Conservation (phyloP, 495 filamentous ascomycete species). For the Bacidia gigantensis region DNA sequence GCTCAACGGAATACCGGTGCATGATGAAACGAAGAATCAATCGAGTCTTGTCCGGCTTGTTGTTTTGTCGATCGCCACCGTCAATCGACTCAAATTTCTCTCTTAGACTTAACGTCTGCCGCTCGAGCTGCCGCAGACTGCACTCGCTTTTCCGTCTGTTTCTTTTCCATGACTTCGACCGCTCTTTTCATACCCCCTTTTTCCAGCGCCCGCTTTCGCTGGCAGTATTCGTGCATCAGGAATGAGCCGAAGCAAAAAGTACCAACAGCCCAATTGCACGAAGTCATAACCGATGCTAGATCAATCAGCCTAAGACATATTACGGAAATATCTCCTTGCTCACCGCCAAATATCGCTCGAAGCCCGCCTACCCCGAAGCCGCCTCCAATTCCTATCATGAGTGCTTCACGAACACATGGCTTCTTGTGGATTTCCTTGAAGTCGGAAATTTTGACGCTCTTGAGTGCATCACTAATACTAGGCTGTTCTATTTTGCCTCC, state of each 20-base stretch:
- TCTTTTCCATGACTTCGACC: conserved; percentile 63
- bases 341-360: conserved; percentile 63
- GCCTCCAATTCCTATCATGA: conserved; percentile 67
- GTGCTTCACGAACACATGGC: conserved; percentile 71
- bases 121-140: conserved; percentile 37
- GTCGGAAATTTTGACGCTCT: conserved; percentile 52
- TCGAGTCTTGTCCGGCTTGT: background rate
- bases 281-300: conserved; percentile 35
- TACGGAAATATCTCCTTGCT: conserved; percentile 8
- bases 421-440: conserved; percentile 60
- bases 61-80: background rate
- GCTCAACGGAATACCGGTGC: too few species aligned
- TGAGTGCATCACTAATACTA: conserved; percentile 48
- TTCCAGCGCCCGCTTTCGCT: conserved; percentile 54
- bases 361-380: conserved; percentile 62
- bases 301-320: conserved; percentile 7
- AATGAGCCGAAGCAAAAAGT: conserved; percentile 50
- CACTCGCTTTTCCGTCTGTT: conserved; percentile 52
- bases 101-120: conserved; percentile 38
- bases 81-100: conserved; percentile 15
- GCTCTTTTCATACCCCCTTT: conserved; percentile 64
- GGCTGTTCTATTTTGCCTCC: conserved; percentile 33
- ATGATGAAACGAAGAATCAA: too few species aligned
- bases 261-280: conserved; percentile 77
- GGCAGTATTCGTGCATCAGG: conserved; percentile 67